A percentile compares a stretch with the other conserved stretches of the same genome.
phyloP scores from a whole-genome alignment of 805 yeast genomes.

The Diddensiella santjacobensis region DNA sequence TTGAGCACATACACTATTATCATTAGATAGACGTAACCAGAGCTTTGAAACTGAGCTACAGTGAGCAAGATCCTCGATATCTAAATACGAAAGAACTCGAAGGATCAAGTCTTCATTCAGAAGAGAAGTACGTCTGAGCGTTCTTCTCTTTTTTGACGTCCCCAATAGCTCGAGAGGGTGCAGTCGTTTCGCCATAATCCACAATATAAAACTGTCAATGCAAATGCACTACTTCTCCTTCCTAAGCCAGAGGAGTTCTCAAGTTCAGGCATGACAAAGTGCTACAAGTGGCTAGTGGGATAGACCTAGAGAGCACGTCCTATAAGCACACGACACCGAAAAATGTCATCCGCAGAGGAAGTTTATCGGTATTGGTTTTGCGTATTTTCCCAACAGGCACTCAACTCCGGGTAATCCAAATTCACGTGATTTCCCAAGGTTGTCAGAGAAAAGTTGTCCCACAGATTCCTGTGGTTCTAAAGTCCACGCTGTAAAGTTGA shows the following conservation, averaged over 20 bases:
- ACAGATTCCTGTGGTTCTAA: neutral
- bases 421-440: neutral
- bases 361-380: no score
- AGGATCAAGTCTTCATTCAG: slow-evolving; percentile 11
- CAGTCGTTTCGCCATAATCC: no score
- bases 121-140: neutral
- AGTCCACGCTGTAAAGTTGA: neutral
- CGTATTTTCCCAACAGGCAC: no score
- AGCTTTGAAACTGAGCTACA: slow-evolving; percentile 6
- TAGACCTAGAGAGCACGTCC: no score
- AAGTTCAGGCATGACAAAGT: no score
- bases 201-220: no score
- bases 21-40: slow-evolving; percentile 11
- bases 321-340: no score
- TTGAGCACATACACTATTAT: slow-evolving; percentile 7
- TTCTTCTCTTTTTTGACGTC: neutral
- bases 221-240: no score
- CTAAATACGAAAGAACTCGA: slow-evolving; percentile 8
- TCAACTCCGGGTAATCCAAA: neutral
- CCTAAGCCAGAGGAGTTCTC: no score
- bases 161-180: no score
- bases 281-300: no score
- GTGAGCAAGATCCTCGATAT: slow-evolving; percentile 2
- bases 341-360: no score
- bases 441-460: neutral